A percentile compares a stretch with the other conserved stretches of the same genome.
Conservation (phyloP, 1,284 basidiomycete species). For the Pascua sp. region DNA sequence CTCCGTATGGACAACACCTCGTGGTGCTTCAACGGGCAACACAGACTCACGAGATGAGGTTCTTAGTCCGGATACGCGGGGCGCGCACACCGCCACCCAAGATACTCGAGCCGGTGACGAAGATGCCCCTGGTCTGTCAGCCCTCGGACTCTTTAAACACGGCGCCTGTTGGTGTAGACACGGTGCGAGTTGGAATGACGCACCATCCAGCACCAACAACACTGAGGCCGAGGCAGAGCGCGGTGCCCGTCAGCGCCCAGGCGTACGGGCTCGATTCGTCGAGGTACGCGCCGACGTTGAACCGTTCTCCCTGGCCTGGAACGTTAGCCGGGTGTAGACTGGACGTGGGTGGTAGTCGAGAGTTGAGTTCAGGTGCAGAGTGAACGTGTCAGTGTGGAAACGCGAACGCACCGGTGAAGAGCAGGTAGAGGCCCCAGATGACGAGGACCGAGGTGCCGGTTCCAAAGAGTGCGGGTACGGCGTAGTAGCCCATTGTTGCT, state of each 20-base stretch:
- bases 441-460: background rate
- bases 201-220: slow-evolving; percentile 95
- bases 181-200: slow-evolving; percentile 36
- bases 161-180: too few relatives aligned
- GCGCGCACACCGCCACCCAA: slow-evolving; percentile 92
- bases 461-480: background rate
- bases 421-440: slow-evolving; percentile 68
- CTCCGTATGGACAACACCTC: background rate
- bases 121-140: slow-evolving; percentile 79
- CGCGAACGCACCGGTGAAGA: slow-evolving; percentile 69
- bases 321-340: background rate
- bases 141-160: background rate
- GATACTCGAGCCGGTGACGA: slow-evolving; percentile 91
- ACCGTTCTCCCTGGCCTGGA: slow-evolving; percentile 76
- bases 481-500: slow-evolving; percentile 13
- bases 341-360: background rate
- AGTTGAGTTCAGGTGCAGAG: background rate
- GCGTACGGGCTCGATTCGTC: slow-evolving; percentile 90
- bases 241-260: slow-evolving; percentile 88
- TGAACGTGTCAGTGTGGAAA: background rate
- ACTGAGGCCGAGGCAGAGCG: slow-evolving; percentile 87
- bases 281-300: slow-evolving; percentile 88
- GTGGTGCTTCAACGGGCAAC: background rate
- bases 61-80: slow-evolving; percentile 94
- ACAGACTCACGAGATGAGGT: slow-evolving; percentile 78